Evolutionary conservation across 371 early-diverging fungal species (phyloP).

Genomic region (Zychaea mexicana): DNA sequence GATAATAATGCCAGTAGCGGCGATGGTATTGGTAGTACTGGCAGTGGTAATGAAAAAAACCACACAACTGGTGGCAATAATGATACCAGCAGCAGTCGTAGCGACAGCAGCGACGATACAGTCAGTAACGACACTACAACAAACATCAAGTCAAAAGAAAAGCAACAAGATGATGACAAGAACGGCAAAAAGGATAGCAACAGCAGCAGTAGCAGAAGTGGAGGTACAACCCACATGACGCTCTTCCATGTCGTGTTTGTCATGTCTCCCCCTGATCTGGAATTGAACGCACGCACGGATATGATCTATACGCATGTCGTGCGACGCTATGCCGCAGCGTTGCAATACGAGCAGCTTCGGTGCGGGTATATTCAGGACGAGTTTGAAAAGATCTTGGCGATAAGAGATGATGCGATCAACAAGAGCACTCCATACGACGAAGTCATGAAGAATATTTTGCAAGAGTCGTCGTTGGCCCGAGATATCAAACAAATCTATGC

Average conservation of each 20-base stretch:
- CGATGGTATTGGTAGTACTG: not conserved
- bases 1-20: not conserved
- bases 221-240: conserved; percentile 55
- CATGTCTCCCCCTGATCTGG: conserved; percentile 56
- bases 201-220: conserved; percentile 3
- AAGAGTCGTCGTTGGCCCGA: conserved; percentile 55
- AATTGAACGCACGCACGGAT: conserved; percentile 63
- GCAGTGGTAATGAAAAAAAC: conserved; percentile 11
- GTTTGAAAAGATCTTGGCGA: conserved; percentile 68
- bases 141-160: conserved; percentile 18
- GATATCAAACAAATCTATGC: conserved; percentile 65
- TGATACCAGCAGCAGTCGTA: conserved; percentile 4
- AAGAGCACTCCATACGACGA: conserved; percentile 46
- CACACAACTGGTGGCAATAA: not conserved
- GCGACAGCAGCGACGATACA: conserved; percentile 11
- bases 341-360: conserved; percentile 82
- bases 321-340: conserved; percentile 70
- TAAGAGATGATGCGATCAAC: conserved; percentile 61
- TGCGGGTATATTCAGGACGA: conserved; percentile 81
- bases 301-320: conserved; percentile 75
- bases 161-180: not conserved
- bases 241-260: conserved; percentile 87
- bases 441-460: conserved; percentile 41
- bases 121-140: not conserved
- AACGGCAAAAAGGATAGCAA: conserved; percentile 13